Base-by-base conservation (phyloP, 179 eudicot species). In the Dionaea muscipula region DNA sequence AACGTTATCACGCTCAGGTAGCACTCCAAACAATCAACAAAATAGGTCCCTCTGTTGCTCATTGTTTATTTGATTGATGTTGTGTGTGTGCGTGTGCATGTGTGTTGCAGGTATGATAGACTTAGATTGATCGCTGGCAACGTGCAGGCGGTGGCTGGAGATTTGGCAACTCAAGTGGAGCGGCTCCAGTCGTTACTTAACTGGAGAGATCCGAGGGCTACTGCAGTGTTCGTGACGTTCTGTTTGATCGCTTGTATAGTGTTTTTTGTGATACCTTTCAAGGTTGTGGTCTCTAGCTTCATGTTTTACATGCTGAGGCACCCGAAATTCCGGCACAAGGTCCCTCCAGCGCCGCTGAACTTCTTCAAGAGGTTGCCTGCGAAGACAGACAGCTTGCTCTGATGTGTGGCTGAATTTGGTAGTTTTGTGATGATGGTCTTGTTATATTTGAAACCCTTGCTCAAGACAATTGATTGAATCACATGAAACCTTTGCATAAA, bases 241-340 rank as follows among this genome's bases (percentile, higher is more conserved):
- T 47, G 51, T 20, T 47, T 47, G 51, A 47, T 21, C 21, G 51
- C 51, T 21, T 18, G 26, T 47, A 51, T 77, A 22, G 57, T 52
- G 19, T 54, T 80, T 18, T 80, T 74, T 19, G 67, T 26, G n/a
- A 81, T 74, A 40, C 85, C 85, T n/a, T 70, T 77, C 9, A 80
- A 77, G 22, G 69, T 80, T 77, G 81, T 77, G 58, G 82, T 81
- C 1, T 81, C 74, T 74, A 79, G 82, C 3, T 72, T 71, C 14
- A 81, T 81, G 4, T 80, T 80, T 48, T 80, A 77, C 60, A 73
- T 71, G 52, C 55, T 80, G 53, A 68, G 85, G 28, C 85, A 80
- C 62, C 85, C 85, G 4, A 80, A 77, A 79, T 80, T 80, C 53
- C 57, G 85, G 59, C 77, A 74, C 51, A 75, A 79, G 7, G 74